Evolutionary conservation across 345 rosid genomes (phyloP).

Genomic region (Angophora floribunda): DNA sequence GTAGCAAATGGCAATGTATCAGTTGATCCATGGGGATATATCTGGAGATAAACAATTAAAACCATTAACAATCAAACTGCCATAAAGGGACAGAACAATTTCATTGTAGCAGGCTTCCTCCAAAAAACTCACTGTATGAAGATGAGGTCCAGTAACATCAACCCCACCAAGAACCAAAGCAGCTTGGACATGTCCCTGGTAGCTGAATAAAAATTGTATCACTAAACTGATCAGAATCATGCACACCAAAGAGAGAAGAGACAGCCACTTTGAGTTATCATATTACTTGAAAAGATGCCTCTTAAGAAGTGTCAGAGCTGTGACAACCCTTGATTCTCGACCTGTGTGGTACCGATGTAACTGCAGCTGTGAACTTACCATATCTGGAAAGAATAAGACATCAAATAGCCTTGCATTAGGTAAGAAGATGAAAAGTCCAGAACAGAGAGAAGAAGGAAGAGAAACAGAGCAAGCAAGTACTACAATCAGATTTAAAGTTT

Average conservation of each 20-base stretch:
- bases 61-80: background rate
- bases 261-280: background rate
- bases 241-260: background rate
- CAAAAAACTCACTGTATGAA: conserved; percentile 7
- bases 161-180: conserved; percentile 17
- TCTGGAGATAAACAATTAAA: background rate
- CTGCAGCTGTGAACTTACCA: conserved; percentile 13
- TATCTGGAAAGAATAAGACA: conserved; percentile 1
- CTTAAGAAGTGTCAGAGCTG: conserved; percentile 11
- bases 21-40: conserved; percentile 18
- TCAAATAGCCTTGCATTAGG: background rate
- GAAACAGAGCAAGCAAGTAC: background rate
- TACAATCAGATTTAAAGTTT: background rate
- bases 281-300: conserved; percentile 9
- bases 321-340: conserved; percentile 11
- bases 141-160: conserved; percentile 15
- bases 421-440: background rate
- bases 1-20: conserved; percentile 16
- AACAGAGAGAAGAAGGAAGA: background rate
- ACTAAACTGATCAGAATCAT: background rate
- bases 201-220: background rate
- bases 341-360: conserved; percentile 12
- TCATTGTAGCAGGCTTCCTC: background rate
- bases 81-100: background rate
- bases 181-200: conserved; percentile 11